Conservation (phyloP, 106 monocot genomes). For the Acanthochlamys bracteata region DNA sequence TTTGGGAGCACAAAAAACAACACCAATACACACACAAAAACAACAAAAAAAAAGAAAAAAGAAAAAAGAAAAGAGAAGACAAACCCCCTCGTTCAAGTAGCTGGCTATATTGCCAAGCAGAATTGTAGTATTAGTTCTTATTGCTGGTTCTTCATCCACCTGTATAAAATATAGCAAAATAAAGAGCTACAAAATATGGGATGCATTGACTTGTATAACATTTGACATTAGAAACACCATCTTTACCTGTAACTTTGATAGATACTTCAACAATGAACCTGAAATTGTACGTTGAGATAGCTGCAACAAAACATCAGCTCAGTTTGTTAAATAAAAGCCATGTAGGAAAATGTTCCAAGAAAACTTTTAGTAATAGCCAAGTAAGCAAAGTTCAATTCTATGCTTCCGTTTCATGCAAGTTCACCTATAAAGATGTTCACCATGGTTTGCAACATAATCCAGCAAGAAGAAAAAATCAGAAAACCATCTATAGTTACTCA, state of each 20-base stretch:
- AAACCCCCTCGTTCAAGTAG: slow-evolving; percentile 93
- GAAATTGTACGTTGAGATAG: slow-evolving; percentile 92
- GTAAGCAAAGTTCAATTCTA: too few relatives aligned
- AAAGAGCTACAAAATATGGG: not conserved
- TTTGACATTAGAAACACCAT: not conserved
- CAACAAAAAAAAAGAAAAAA: not conserved
- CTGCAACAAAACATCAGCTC: slow-evolving; percentile 32
- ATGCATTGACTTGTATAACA: not conserved
- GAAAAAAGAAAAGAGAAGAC: slow-evolving; percentile 15
- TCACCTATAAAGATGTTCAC: too few relatives aligned
- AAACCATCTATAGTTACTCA: too few relatives aligned
- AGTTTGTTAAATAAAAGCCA: not conserved
- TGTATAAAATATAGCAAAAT: slow-evolving; percentile 19
- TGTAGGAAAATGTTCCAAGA: not conserved
- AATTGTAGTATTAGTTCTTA: slow-evolving; percentile 97
- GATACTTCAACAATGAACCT: slow-evolving; percentile 87
- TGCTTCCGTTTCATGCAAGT: too few relatives aligned
- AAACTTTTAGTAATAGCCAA: too few relatives aligned
- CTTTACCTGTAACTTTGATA: slow-evolving; percentile 92
- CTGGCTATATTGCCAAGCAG: slow-evolving; percentile 92
- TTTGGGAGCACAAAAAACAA: not conserved
- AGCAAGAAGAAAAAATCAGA: too few relatives aligned
- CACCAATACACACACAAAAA: not conserved
- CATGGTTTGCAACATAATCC: too few relatives aligned
- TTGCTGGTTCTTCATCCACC: slow-evolving; percentile 99